Evolutionary conservation across 169 alveolate genomes (phyloP).

Genomic region (Plasmodium reichenowi): DNA sequence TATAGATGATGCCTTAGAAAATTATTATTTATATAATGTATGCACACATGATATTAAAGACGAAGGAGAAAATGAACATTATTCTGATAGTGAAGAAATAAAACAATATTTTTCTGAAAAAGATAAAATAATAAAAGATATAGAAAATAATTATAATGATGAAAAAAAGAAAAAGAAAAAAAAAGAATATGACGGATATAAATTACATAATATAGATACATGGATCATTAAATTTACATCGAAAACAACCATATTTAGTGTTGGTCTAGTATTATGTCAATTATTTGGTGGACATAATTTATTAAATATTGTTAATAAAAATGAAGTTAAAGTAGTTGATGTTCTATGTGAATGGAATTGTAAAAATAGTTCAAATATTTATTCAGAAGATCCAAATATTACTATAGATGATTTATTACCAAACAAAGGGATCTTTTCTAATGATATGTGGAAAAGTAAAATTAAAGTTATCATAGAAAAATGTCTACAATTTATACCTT

Average conservation of each 20-base stretch:
- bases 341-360: constrained; percentile 84
- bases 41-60: constrained; percentile 60
- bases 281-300: constrained; percentile 82
- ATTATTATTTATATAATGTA: constrained; percentile 41
- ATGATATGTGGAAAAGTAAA: constrained; percentile 76
- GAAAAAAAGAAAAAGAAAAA: constrained; percentile 39
- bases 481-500: constrained; percentile 80
- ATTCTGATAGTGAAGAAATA: constrained; percentile 55
- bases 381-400: constrained; percentile 62
- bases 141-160: constrained; percentile 37
- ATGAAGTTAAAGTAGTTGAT: constrained; percentile 82
- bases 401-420: constrained; percentile 79
- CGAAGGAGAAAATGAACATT: constrained; percentile 27
- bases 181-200: constrained; percentile 49
- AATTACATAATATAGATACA: constrained; percentile 50
- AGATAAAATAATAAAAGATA: constrained; percentile 37
- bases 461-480: constrained; percentile 68
- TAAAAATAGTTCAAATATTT: constrained; percentile 62
- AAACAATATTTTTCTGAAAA: constrained; percentile 39
- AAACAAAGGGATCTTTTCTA: constrained; percentile 77
- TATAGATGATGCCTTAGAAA: constrained; percentile 25
- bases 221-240: constrained; percentile 79
- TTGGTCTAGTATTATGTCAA: constrained; percentile 81
- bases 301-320: constrained; percentile 73
- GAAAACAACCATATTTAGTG: constrained; percentile 78